phyloP scores from a whole-genome alignment of 1,139 yeast species.

The Lipomyces yarrowii region DNA sequence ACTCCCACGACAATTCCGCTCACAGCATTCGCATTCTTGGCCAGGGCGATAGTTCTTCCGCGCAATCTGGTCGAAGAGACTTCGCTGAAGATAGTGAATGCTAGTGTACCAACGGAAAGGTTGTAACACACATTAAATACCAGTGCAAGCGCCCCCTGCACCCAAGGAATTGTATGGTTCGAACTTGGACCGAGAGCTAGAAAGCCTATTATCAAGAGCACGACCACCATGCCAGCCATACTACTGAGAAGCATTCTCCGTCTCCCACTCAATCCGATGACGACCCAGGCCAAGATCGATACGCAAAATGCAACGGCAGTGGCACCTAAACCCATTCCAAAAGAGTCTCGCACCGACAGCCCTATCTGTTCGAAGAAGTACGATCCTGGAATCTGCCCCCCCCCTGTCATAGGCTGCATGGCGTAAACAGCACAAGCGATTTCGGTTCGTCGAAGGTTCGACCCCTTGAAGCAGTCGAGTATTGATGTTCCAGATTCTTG shows the following conservation, averaged over 20 bases:
- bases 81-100: background rate
- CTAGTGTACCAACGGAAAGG: background rate
- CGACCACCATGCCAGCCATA: slow-evolving; percentile 34
- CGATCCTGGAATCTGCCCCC: slow-evolving; percentile 56
- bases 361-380: slow-evolving; percentile 60
- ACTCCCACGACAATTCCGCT: slow-evolving; percentile 51
- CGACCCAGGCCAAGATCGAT: slow-evolving; percentile 26
- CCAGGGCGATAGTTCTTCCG: background rate
- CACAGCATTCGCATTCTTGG: slow-evolving; percentile 26
- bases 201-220: slow-evolving; percentile 40
- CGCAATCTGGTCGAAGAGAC: slow-evolving; percentile 1
- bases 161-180: background rate
- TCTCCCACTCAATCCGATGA: slow-evolving; percentile 22
- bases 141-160: background rate
- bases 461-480: slow-evolving; percentile 55
- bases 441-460: slow-evolving; percentile 58
- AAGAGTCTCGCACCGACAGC: slow-evolving; percentile 43
- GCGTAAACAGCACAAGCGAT: slow-evolving; percentile 54
- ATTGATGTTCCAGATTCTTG: slow-evolving; percentile 44
- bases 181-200: background rate
- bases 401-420: slow-evolving; percentile 57
- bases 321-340: slow-evolving; percentile 32
- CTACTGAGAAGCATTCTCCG: slow-evolving; percentile 34
- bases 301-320: slow-evolving; percentile 17
- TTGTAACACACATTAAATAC: background rate